phyloP scores from a whole-genome alignment of 192 early-diverging fungal species.

The Backusella westeae region DNA sequence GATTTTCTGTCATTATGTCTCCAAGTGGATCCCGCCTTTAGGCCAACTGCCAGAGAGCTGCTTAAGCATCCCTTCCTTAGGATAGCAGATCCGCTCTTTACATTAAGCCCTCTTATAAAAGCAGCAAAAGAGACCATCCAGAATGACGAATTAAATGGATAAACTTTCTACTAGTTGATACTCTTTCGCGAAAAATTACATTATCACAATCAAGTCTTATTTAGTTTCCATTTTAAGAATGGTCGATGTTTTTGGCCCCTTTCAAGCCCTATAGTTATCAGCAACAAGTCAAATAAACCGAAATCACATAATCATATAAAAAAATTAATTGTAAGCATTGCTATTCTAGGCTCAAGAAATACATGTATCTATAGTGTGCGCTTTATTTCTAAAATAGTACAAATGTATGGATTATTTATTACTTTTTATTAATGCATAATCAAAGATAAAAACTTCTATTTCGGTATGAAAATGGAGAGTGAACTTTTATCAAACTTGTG shows the following conservation, averaged over 20 bases:
- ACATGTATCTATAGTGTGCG: no score
- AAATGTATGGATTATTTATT: not conserved
- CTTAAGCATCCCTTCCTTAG: conserved; percentile 85
- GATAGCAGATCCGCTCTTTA: conserved; percentile 78
- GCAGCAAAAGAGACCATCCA: conserved; percentile 15
- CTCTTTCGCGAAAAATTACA: not conserved
- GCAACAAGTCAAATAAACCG: no score
- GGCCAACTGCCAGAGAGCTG: conserved; percentile 78
- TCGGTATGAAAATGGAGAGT: not conserved
- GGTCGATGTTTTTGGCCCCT: no score
- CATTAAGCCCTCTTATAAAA: conserved; percentile 76
- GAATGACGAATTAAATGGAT: not conserved
- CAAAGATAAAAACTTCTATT: not conserved
- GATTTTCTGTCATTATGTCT: conserved; percentile 82
- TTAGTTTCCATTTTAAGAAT: no score
- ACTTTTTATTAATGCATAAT: not conserved
- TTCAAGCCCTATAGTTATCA: no score
- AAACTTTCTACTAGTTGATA: not conserved
- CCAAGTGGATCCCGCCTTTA: conserved; percentile 79
- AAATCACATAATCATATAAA: no score
- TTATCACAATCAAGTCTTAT: no score
- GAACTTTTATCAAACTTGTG: not conserved
- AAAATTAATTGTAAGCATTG: no score
- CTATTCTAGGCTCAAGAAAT: no score
- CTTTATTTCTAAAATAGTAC: not conserved